phyloP scores from a whole-genome alignment of 1,284 basidiomycete species.

The Ceratobasidium sp. region DNA sequence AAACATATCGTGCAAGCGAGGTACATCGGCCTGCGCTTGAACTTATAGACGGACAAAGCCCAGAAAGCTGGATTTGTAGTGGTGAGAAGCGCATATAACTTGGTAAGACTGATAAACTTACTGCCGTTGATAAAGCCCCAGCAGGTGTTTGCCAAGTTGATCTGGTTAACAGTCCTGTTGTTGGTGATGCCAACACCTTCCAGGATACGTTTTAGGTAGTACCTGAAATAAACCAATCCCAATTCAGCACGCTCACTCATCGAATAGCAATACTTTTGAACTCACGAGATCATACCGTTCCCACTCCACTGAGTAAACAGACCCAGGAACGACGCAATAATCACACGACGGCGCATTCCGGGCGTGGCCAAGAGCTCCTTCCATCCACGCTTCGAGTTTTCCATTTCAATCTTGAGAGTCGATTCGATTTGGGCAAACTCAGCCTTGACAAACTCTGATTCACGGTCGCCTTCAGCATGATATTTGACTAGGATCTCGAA shows the following conservation, averaged over 20 bases:
- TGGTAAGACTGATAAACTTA: neutral
- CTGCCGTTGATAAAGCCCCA: constrained; percentile 69
- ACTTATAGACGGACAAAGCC: constrained; percentile 63
- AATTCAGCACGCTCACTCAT: neutral
- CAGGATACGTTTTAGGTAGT: constrained; percentile 63
- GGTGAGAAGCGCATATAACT: neutral
- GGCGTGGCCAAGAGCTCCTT: constrained; percentile 60
- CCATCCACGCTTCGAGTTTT: constrained; percentile 62
- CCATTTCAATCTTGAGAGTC: constrained; percentile 63
- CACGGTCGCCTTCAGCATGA: constrained; percentile 64
- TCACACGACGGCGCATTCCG: constrained; percentile 65
- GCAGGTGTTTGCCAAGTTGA: constrained; percentile 67
- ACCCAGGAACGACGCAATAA: constrained; percentile 63
- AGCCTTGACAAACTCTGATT: constrained; percentile 63
- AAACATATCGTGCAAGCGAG: constrained; percentile 66
- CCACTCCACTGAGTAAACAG: constrained; percentile 67
- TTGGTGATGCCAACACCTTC: constrained; percentile 63
- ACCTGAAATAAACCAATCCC: constrained; percentile 54
- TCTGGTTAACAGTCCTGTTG: constrained; percentile 65
- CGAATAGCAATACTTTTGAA: constrained; percentile 24
- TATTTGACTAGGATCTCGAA: constrained; percentile 64
- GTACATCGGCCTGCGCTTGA: constrained; percentile 65
- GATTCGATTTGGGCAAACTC: constrained; percentile 69
- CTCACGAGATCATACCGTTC: constrained; percentile 67
- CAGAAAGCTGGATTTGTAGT: constrained; percentile 52